Conservation (phyloP, 2,329 filamentous ascomycete species). For the Thielaviopsis euricoi region DNA sequence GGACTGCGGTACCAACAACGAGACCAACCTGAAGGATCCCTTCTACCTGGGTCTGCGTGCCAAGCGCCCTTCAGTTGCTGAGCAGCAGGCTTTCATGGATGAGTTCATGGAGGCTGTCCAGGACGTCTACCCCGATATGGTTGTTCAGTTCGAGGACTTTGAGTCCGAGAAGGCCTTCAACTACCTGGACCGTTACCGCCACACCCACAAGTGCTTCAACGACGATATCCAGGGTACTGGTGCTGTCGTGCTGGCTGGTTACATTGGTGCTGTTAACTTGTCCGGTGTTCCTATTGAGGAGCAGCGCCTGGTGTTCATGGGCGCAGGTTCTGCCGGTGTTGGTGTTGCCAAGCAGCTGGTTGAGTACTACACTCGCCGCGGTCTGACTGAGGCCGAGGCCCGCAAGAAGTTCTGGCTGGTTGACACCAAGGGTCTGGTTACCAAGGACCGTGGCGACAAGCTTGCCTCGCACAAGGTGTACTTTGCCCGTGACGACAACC, state of each 20-base stretch:
- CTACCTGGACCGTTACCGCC: conserved; percentile 76
- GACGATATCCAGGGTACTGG: conserved; percentile 97
- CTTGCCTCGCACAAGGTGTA: conserved; percentile 79
- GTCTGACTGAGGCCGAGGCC: conserved; percentile 74
- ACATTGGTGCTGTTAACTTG: conserved; percentile 58
- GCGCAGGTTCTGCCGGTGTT: conserved; percentile 86
- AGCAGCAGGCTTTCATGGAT: conserved; percentile 85
- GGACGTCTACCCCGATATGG: conserved; percentile 50
- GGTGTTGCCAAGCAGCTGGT: conserved; percentile 97
- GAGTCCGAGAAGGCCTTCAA: conserved; percentile 86
- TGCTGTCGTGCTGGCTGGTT: conserved; percentile 80
- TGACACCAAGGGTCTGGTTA: conserved; percentile 91
- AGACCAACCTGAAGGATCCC: conserved; percentile 47
- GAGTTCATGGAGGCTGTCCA: conserved; percentile 89
- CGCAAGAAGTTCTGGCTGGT: conserved; percentile 92
- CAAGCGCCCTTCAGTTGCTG: conserved; percentile 59
- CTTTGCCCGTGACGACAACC: conserved; percentile 48
- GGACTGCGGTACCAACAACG: conserved; percentile 50
- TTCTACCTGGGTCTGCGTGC: conserved; percentile 82
- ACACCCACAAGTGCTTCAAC: conserved; percentile 90
- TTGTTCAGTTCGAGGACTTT: conserved; percentile 94
- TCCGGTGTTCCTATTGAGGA: conserved; percentile 75
- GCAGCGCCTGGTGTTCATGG: conserved; percentile 90
- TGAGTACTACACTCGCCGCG: conserved; percentile 88
- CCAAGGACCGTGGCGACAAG: conserved; percentile 79